Base-by-base conservation (phyloP, 257 asterid genomes). In the Salvia splendens region DNA sequence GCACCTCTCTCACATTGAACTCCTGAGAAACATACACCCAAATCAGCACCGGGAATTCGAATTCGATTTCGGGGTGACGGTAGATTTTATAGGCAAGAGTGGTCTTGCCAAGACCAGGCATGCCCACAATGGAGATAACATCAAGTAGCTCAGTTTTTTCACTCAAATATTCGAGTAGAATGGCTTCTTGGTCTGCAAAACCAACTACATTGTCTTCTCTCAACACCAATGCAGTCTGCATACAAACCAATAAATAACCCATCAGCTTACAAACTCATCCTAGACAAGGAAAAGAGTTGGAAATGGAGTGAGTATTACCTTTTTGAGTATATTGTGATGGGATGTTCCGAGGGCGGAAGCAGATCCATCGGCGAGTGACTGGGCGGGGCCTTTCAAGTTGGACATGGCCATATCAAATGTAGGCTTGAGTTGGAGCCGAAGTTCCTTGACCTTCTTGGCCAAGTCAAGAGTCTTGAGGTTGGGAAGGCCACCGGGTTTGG, bases 61-160 rank as follows among this genome's bases (percentile, higher is more conserved):
- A 63, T 5, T 40, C 15, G 6, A 69, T 45, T 8, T 50, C 11
- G 4, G n/a, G 16, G 14, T 69, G 46, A 11, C 45, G 72, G 47
- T 16, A 69, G 10, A 75, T 49, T 42, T 68, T 69, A 48, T 50
- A 51, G 2, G 79, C 75, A 1, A 69, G 56, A 15, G 79, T 69
- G 11, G 75, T 69, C 41, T 75, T 75, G 15, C 79, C 79, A 2
- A 69, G 69, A 3, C 75, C 80, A 1, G 80, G 80, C 80, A 75
- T 75, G 20, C 76, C 80, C n/a, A 70, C 60, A 35, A 75, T 75
- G 48, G 80, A 66, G 43, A 66, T 67, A 0, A 60, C 73, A 4
- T 71, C 76, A 5, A 75, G 75, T n/a, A 69, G 9, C 2, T 68
- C 40, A 2, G 72, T 15, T 54, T 55, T 60, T 68, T 55, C 67